Percentiles rank a stretch among this genome's conserved stretches.
Evolutionary conservation across 495 filamentous ascomycete species (phyloP).

Genomic region (Aspergillus cavernicola): DNA sequence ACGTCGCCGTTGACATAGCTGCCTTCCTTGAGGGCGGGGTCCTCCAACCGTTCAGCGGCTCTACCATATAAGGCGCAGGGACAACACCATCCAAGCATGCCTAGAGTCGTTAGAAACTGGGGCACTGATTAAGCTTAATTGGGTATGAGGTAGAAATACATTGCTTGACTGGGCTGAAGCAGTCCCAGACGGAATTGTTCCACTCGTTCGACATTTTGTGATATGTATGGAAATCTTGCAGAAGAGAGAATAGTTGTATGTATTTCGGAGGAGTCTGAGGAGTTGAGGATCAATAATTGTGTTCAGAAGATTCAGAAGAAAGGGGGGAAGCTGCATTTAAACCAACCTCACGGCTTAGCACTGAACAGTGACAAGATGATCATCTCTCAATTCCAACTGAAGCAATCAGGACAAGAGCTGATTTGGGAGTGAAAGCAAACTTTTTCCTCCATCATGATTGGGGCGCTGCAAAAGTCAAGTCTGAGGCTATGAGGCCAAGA

Average conservation of each 20-base stretch:
- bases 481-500: constrained; percentile 1
- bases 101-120: constrained; percentile 14
- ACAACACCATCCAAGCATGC: constrained; percentile 43
- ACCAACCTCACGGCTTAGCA: neutral
- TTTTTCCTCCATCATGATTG: neutral
- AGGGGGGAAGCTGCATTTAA: neutral
- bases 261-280: neutral
- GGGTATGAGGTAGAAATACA: constrained; percentile 9
- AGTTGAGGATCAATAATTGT: neutral
- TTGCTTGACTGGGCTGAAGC: constrained; percentile 20
- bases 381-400: neutral
- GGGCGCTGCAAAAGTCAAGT: neutral
- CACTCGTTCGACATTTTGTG: constrained; percentile 18
- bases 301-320: neutral
- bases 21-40: constrained; percentile 42
- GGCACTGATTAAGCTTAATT: neutral
- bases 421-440: neutral
- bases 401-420: neutral
- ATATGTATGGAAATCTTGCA: neutral
- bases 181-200: constrained; percentile 23
- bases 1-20: constrained; percentile 46
- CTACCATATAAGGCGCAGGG: constrained; percentile 54
- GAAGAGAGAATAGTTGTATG: neutral
- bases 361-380: neutral
- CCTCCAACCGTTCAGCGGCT: constrained; percentile 42